Evolutionary conservation across 495 filamentous ascomycete genomes (phyloP).

Genomic region (Tetracladium setigerum): DNA sequence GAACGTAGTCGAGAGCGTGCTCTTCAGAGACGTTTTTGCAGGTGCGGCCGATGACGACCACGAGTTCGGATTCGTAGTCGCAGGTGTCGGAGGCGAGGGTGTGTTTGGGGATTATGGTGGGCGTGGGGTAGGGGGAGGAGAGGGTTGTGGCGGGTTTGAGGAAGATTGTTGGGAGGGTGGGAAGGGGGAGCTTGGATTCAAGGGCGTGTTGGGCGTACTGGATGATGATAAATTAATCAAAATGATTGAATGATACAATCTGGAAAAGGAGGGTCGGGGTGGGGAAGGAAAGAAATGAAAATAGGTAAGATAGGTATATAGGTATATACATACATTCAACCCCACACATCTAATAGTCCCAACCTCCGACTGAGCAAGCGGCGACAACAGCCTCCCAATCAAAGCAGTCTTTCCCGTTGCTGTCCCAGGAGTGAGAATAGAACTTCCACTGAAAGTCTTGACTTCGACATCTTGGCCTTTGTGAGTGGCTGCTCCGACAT

Average conservation of each 20-base stretch:
- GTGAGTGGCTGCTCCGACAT: conserved; percentile 47
- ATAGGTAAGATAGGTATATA: too few relatives aligned
- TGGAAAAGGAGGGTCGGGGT: too few relatives aligned
- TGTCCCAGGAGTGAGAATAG: conserved; percentile 43
- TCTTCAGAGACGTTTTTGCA: conserved; percentile 38
- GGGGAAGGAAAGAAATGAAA: too few relatives aligned
- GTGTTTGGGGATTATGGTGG: conserved; percentile 38
- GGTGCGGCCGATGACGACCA: conserved; percentile 37
- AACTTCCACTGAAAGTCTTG: conserved; percentile 45
- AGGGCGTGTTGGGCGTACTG: conserved; percentile 41
- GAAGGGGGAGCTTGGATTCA: conserved; percentile 37
- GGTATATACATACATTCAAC: conserved; percentile 31
- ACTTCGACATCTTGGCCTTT: conserved; percentile 47
- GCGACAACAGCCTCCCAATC: conserved; percentile 47
- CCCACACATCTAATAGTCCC: conserved; percentile 39
- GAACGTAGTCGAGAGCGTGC: conserved; percentile 36
- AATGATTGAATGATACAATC: too few relatives aligned
- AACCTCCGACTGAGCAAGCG: conserved; percentile 38
- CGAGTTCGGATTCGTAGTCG: conserved; percentile 38
- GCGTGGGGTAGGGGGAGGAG: conserved; percentile 34
- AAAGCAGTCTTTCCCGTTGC: conserved; percentile 39
- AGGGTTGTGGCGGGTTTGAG: conserved; percentile 37
- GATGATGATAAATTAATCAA: not conserved
- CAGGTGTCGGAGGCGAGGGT: conserved; percentile 28
- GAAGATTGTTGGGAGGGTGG: conserved; percentile 37